These are phyloP conservation scores for Candida mattraensis DNA, from an alignment of 805 yeast species.

Conservation along the genomic window DNA sequence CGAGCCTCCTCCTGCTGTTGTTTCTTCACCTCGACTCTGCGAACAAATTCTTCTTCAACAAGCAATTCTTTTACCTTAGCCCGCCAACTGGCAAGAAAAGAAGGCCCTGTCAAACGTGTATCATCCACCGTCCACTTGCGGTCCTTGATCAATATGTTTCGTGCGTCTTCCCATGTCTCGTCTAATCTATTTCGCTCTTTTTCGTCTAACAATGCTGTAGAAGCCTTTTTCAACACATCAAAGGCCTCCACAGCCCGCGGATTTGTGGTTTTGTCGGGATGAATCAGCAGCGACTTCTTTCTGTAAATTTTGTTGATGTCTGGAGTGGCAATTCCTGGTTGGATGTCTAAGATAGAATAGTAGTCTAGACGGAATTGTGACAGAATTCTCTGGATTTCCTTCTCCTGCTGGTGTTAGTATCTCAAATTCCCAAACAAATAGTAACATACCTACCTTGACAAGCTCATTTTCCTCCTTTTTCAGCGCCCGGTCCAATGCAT, in stretches of 20 bases:
- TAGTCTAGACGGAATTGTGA: constrained; percentile 49
- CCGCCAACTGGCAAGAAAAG: constrained; percentile 42
- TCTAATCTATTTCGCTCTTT: constrained; percentile 42
- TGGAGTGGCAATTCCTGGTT: constrained; percentile 39
- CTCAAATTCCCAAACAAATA: no score
- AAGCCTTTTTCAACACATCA: constrained; percentile 57
- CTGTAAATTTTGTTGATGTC: constrained; percentile 51
- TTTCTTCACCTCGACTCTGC: constrained; percentile 42
- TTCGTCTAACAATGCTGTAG: constrained; percentile 40
- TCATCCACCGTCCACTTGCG: constrained; percentile 39
- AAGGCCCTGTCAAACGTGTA: constrained; percentile 34
- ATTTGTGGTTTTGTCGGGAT: constrained; percentile 64
- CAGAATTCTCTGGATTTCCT: constrained; percentile 57
- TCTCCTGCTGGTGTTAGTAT: constrained; percentile 35
- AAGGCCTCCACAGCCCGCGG: constrained; percentile 64
- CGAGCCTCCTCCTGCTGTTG: constrained; percentile 42
- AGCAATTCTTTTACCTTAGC: constrained; percentile 42
- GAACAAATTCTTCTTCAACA: constrained; percentile 46
- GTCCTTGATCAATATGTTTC: constrained; percentile 37
- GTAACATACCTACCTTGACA: constrained; percentile 16
- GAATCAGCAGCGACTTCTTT: constrained; percentile 60
- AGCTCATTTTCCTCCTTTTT: constrained; percentile 23
- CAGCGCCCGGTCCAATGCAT: constrained; percentile 7
- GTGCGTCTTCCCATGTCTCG: constrained; percentile 44
- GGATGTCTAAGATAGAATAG: constrained; percentile 51